Conservation (phyloP, 2,329 filamentous ascomycete species). For the Eurotiales sp. region DNA sequence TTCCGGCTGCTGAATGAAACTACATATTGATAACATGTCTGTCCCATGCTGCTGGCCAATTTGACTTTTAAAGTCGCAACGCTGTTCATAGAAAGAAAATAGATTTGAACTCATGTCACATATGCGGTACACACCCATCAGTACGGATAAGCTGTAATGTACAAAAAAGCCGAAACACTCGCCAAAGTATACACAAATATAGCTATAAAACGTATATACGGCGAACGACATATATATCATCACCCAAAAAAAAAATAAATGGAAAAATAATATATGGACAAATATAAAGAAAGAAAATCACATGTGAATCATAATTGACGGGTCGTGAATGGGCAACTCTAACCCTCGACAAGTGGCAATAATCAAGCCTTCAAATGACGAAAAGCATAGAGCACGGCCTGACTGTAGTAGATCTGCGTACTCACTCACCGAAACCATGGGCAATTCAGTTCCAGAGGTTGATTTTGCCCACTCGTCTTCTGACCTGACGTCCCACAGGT, state of each 20-base stretch:
- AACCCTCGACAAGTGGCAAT: slow-evolving; percentile 26
- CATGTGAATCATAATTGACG: not conserved
- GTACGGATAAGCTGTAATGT: not conserved
- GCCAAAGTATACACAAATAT: not conserved
- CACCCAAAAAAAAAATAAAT: not conserved
- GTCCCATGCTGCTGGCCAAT: not conserved
- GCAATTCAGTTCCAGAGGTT: not conserved
- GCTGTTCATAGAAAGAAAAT: no score
- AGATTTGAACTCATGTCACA: no score
- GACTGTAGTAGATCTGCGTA: slow-evolving; percentile 24
- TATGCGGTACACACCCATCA: not conserved
- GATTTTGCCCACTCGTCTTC: slow-evolving; percentile 13
- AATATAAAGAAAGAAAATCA: not conserved
- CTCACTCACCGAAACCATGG: slow-evolving; percentile 26
- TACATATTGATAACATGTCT: no score
- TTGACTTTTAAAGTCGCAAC: not conserved
- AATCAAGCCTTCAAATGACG: slow-evolving; percentile 21
- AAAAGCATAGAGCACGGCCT: slow-evolving; percentile 19
- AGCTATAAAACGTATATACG: not conserved
- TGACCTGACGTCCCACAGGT: slow-evolving; percentile 23
- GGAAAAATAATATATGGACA: not conserved
- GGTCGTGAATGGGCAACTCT: slow-evolving; percentile 7
- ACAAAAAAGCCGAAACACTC: not conserved
- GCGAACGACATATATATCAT: slow-evolving; percentile 1
- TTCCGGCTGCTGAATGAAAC: no score